Conservation (phyloP, 2,329 filamentous ascomycete species). For the Colletotrichum sp. region DNA sequence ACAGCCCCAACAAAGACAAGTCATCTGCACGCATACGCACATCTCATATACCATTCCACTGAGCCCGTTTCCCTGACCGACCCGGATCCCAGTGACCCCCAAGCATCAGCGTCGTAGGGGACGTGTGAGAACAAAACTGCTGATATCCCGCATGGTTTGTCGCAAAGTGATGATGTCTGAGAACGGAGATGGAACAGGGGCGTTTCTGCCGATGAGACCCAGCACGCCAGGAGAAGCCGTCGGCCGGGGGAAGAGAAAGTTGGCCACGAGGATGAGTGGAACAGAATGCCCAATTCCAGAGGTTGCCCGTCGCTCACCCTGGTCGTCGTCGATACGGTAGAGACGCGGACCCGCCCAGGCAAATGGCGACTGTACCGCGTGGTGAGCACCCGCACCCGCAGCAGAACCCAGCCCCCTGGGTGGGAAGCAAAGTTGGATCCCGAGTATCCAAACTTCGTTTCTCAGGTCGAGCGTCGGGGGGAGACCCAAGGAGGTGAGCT, state of each 20-base stretch:
- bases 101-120: background rate
- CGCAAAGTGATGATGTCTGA: background rate
- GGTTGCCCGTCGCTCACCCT: slow-evolving; percentile 4
- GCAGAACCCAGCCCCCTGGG: slow-evolving; percentile 14
- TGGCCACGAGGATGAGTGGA: slow-evolving; percentile 15
- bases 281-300: slow-evolving; percentile 19
- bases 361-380: background rate
- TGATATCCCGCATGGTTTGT: background rate
- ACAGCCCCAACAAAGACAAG: slow-evolving; percentile 14
- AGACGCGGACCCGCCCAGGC: slow-evolving; percentile 17
- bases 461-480: background rate
- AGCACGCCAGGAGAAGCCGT: slow-evolving; percentile 11
- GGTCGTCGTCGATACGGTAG: slow-evolving; percentile 11
- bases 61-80: background rate
- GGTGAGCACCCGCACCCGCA: background rate
- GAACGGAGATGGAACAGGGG: background rate
- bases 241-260: slow-evolving; percentile 12
- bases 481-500: background rate
- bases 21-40: slow-evolving; percentile 14
- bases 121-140: background rate
- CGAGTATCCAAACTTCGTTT: background rate
- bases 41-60: background rate
- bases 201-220: slow-evolving; percentile 7
- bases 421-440: background rate
- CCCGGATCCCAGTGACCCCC: background rate